Base-by-base conservation (phyloP, 257 asterid species). In the Fraxinus anomala region DNA sequence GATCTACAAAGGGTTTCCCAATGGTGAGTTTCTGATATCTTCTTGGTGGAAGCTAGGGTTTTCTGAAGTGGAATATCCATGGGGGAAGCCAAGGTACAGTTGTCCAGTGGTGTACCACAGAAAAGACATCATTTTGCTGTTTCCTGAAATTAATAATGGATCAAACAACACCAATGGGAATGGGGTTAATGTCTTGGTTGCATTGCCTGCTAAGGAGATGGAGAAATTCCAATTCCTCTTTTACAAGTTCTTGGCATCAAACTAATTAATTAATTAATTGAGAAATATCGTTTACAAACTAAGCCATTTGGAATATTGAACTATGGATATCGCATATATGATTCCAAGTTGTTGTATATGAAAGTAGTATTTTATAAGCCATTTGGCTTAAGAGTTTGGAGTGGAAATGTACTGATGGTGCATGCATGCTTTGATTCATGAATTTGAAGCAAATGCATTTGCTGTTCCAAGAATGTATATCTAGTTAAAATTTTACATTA, bases 11-110 rank as follows among this genome's bases (percentile, higher is more conserved):
- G 98, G 98, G 73, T 94, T 92, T n/a, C 98, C 98, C 0, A 87
- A 90, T 44, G 98, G 98, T 14, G 98, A 94, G 68, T 90, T 94
- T 68, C 70, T 94, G 85, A 73, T 94, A 0, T 92, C 98, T 0
- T 94, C 98, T 0, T 94, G 98, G 98, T 94, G 98, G 98, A 82
- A 88, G 71, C 77, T 94, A 78, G 97, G 98, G 82, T 92, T 94
- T 79, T 88, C 89, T 59, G 90, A 92, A 11, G 87, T 87, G 75
- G 93, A 75, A 74, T 92, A 82, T 47, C 97, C 98, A 4, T 94
- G 98, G 98, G 98, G 98, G 0, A 92, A 86, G 68, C 88, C 97
- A 0, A 83, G 74, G 86, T 92, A 94, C 70, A 86, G 98, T 73
- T 92, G 98, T 71, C 97, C 98, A 0, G 84, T 94, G 82, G 97